Base-by-base conservation (phyloP, 2,329 filamentous ascomycete species). In the Aspergillus carbonarius region DNA sequence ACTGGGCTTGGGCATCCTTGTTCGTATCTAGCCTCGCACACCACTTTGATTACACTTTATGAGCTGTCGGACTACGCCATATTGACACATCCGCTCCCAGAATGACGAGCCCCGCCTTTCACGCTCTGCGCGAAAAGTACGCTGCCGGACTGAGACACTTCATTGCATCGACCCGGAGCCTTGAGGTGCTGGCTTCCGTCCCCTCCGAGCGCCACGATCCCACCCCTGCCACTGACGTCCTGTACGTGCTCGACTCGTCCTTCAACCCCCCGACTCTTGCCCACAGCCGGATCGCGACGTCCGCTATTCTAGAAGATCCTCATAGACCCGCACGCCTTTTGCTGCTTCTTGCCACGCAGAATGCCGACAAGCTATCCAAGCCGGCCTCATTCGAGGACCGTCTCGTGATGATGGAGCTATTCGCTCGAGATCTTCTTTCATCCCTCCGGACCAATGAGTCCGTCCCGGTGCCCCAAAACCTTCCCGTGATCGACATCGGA, bases 211-310 rank as follows among this genome's bases (percentile, higher is more conserved):
- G 56, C 61, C 35, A 59, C 58, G 17, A 66, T 46, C 58, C 27
- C 54, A 62, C 50, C 47, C 51, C 51, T 40, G 60, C 48, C 52
- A 66, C 71, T 34, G 64, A 66, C n/a, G 65, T 69, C n/a, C 80
- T 88, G 54, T 86, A 85, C 72, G 84, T 88, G 56, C 78, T 88
- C 47, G 86, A 88, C 68, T 87, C 85, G 0, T 87, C 84, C 23
- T 88, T 87, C 80, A 88, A 88, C 62, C 86, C 86, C 10, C 86
- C 86, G 1, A 85, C 84, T 3, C 75, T 78, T 54, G 86, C 85
- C 9, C 85, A 88, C 67, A 74, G 82, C 17, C 75, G 76, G 20
- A 81, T 88, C 34, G 83, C 81, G 5, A 78, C 76, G 30, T 81
- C 82, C 15, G 84, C 85, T 2, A 63, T 88, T 5, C 71, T 74